Percentiles rank a stretch among this genome's conserved stretches.
Conservation (phyloP, 2,329 filamentous ascomycete genomes). For the Trichoderma gracile region DNA sequence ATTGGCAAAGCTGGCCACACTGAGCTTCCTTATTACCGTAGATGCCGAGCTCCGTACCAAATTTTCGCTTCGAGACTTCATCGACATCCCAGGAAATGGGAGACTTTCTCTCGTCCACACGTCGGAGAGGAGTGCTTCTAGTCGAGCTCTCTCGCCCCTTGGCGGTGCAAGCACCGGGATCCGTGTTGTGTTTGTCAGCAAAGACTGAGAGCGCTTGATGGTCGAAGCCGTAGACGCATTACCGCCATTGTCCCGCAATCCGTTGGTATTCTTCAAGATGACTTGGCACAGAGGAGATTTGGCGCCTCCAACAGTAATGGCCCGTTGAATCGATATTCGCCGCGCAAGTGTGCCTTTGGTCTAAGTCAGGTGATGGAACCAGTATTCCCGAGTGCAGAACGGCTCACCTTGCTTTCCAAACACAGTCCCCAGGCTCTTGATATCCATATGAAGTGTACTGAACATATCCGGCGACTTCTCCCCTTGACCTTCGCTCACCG, state of each 20-base stretch:
- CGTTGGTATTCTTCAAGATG: constrained; percentile 82
- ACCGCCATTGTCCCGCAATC: constrained; percentile 56
- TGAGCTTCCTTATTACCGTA: constrained; percentile 84
- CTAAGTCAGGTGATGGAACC: background rate
- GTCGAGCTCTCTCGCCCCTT: constrained; percentile 71
- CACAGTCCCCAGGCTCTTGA: constrained; percentile 72
- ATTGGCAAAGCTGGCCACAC: constrained; percentile 74
- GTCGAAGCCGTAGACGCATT: constrained; percentile 47
- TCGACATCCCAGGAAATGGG: constrained; percentile 80
- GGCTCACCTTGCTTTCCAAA: constrained; percentile 68
- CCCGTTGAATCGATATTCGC: constrained; percentile 75
- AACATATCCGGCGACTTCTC: constrained; percentile 52
- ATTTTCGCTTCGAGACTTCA: constrained; percentile 65
- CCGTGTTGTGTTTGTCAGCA: constrained; percentile 66
- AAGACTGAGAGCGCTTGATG: constrained; percentile 77
- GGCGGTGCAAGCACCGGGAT: constrained; percentile 72
- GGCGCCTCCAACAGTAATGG: constrained; percentile 71
- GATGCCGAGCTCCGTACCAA: constrained; percentile 77
- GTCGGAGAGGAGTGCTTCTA: constrained; percentile 73
- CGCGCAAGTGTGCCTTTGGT: constrained; percentile 60
- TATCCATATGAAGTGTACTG: constrained; percentile 66
- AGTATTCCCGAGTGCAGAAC: background rate
- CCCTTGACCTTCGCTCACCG: constrained; percentile 51
- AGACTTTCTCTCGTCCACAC: constrained; percentile 82
- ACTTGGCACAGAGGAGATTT: constrained; percentile 71